Evolutionary conservation across 768 basidiomycete genomes (phyloP).

Genomic region (Podaxis sp.): DNA sequence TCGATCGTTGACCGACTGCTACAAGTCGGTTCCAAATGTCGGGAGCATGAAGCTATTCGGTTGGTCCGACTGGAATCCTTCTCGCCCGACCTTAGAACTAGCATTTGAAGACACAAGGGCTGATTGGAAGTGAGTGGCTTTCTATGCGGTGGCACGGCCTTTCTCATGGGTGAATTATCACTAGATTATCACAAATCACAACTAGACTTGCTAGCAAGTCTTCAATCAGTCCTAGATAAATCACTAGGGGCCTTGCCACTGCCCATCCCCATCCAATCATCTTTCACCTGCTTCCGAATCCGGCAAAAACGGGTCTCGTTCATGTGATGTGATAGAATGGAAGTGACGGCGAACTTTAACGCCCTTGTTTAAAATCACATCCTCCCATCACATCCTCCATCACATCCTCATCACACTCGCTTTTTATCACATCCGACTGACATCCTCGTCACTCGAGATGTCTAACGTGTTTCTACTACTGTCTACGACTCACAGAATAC

Average conservation of each 20-base stretch:
- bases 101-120: not conserved
- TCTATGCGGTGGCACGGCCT: no score
- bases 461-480: not conserved
- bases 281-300: not conserved
- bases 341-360: not conserved
- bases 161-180: not conserved
- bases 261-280: not conserved
- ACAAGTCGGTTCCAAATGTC: not conserved
- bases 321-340: not conserved
- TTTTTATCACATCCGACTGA: not conserved
- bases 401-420: slow-evolving; percentile 2
- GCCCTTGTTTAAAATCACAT: not conserved
- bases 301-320: not conserved
- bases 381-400: slow-evolving; percentile 1
- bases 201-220: not conserved
- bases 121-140: not conserved
- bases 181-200: not conserved
- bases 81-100: not conserved
- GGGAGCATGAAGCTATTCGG: not conserved
- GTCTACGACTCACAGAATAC: slow-evolving; percentile 8
- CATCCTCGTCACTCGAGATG: not conserved
- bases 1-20: not conserved
- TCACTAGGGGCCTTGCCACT: not conserved
- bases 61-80: not conserved
- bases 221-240: not conserved